Percentiles rank a stretch among this genome's conserved stretches.
Evolutionary conservation across 1,284 basidiomycete species (phyloP).

Genomic region (Naganishia cerealis): DNA sequence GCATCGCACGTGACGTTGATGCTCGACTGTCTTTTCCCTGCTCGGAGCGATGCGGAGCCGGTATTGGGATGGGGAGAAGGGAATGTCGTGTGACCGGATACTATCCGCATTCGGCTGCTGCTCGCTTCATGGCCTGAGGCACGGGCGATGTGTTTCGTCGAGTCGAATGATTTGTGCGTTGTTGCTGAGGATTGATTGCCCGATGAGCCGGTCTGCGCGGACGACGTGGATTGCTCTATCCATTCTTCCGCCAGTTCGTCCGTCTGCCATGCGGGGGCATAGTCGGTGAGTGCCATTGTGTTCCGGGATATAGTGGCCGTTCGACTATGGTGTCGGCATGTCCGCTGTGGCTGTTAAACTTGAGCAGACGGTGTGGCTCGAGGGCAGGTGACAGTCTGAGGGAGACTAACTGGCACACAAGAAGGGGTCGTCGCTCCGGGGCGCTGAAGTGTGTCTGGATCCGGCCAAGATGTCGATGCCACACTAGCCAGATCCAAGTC

Average conservation of each 20-base stretch:
- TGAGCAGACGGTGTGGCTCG: too few species aligned
- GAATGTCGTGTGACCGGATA: conserved; percentile 24
- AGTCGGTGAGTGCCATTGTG: conserved; percentile 34
- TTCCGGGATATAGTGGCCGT: neutral
- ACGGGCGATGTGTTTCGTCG: conserved; percentile 41
- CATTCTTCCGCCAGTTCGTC: conserved; percentile 76
- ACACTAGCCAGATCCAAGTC: neutral
- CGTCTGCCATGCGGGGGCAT: conserved; percentile 69
- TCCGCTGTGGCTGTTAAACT: neutral
- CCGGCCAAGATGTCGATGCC: too few species aligned
- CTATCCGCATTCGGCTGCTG: conserved; percentile 36
- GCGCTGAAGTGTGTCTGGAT: too few species aligned
- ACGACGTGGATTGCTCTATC: conserved; percentile 60
- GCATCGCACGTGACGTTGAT: conserved; percentile 26
- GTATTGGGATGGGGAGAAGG: conserved; percentile 29
- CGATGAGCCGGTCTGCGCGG: conserved; percentile 49
- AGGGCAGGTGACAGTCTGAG: too few species aligned
- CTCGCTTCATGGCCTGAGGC: conserved; percentile 12
- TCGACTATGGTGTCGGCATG: neutral
- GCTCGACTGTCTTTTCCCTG: conserved; percentile 26
- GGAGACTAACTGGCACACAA: too few species aligned
- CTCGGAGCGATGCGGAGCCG: conserved; percentile 31
- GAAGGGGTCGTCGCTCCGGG: too few species aligned
- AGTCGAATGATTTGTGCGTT: conserved; percentile 51
- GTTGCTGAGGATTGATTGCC: conserved; percentile 62